Percentiles rank a stretch among this genome's conserved stretches.
Evolutionary conservation across 495 filamentous ascomycete genomes (phyloP).

Genomic region (Pyrenula aspistea): DNA sequence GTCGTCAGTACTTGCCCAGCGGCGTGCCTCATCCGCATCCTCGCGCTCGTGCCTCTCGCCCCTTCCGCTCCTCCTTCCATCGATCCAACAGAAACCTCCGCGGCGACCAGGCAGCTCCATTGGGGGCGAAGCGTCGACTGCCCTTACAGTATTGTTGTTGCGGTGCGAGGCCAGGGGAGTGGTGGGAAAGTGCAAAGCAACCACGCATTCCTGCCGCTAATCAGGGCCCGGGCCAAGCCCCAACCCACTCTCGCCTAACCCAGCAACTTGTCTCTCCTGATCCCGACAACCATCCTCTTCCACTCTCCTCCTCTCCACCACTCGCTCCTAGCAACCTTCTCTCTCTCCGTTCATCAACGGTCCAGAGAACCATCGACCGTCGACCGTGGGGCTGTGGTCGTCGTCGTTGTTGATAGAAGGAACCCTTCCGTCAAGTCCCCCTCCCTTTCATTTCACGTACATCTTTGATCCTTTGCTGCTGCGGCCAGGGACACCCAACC

Average conservation of each 20-base stretch:
- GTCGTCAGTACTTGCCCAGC: no score
- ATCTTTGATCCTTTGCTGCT: neutral
- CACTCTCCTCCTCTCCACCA: neutral
- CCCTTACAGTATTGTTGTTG: no score
- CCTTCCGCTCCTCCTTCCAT: neutral
- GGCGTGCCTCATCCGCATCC: no score
- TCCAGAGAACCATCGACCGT: neutral
- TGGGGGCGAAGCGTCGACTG: neutral
- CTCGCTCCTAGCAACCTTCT: neutral
- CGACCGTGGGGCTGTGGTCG: neutral
- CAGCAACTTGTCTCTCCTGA: slow-evolving; percentile 1
- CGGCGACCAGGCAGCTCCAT: neutral
- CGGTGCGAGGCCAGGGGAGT: neutral
- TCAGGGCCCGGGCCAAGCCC: neutral
- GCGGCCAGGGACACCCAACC: neutral
- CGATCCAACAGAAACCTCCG: neutral
- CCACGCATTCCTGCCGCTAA: slow-evolving; percentile 1
- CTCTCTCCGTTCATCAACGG: neutral
- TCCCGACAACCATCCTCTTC: neutral
- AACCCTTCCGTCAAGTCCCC: neutral
- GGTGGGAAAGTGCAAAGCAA: neutral
- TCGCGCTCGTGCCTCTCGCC: neutral
- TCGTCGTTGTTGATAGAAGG: neutral
- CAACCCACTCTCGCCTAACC: neutral
- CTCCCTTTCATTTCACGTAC: neutral